Base-by-base conservation (phyloP, 257 asterid species). In the Marsdenia floribunda region DNA sequence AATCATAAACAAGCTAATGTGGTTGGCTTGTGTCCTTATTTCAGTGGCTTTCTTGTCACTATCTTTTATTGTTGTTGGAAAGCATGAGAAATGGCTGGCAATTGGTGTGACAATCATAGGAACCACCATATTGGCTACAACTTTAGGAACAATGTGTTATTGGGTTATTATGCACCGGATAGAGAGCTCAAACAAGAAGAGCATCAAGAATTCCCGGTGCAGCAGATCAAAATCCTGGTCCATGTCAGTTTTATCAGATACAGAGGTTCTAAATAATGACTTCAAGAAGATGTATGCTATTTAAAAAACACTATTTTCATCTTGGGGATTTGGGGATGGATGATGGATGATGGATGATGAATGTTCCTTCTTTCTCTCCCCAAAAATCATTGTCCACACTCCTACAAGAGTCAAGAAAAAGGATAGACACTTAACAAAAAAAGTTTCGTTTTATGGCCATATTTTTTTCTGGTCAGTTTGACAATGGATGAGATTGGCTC, bases 251-350 rank as follows among this genome's bases (percentile, higher is more conserved):
- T 69, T 80, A 11, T 86, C 96, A 0, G 97, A 91, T 77, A 46
- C 90, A 4, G 97, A 91, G n/a, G 87, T 87, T 64, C 69, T 89
- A 55, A 83, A 88, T 37, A 83, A 66, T 73, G 93, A 89, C 16
- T 88, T 76, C 84, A 88, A 89, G 89, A 88, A 86, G 75, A 90
- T 91, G 91, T 91, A 91, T 80, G 97, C 97, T 38, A 89, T 91
- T 74, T 91, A 85, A 81, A 63, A 63, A 33, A 50, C n/a, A 33
- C 59, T 35, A 65, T 50, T 22, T 57, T 64, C 54, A 74, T 13
- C 75, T 35, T 64, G 75, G 72, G 72, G 71, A 42, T 42, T 0
- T 42, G 46, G 46, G 46, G 0, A 5, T 42, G 8, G 49, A 2
- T 42, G 10, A 42, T 7, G 47, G 47, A n/a, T n/a, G n/a, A 5